Base-by-base conservation (phyloP, 768 basidiomycete genomes). In the Phylloporus sp. region DNA sequence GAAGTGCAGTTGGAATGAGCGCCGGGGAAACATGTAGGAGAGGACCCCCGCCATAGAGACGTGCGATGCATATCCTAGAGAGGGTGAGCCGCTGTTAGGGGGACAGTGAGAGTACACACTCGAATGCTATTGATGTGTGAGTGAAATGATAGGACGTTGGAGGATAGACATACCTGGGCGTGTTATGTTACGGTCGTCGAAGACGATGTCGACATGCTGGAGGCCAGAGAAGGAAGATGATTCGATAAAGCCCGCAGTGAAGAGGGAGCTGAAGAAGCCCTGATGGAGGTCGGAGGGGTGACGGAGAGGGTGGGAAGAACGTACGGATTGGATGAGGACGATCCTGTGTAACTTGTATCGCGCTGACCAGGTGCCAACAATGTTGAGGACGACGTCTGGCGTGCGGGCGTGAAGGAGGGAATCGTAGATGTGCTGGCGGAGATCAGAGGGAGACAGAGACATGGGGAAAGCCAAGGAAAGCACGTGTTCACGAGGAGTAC, bases 241-340 rank as follows among this genome's bases (percentile, higher is more conserved):
- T 61, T 91, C 91, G 27, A 76, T 70, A 60, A 89, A 91, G 4
- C 86, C 89, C 2, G 82, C 79, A 1, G 87, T 90, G 70, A 95
- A 97, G 20, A 97, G 79, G 28, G 89, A 85, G 43, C 82, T 78
- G 71, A 95, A 95, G 77, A 92, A 97, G 11, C 88, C 93, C 85
- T 89, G 60, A 1, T n/a, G 58, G 32, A 45, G 54, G 34, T 38
- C 47, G 59, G 24, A 41, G 41, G 27, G 16, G 45, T 6, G 24
- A 26, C 5, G 39, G 24, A 4, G 16, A 27, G 16, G 57, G 35
- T 34, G 26, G 12, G 6, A 26, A 20, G 15, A n/a, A 78, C 82
- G 49, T 49, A 90, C 91, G 9, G 91, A 84, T 69, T 95, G 94
- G 38, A 92, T 91, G 53, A 95, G 82, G 34, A 97, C 82, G 47